Conservation (phyloP, 2,329 filamentous ascomycete species). For the Aspergillus phoenicis region DNA sequence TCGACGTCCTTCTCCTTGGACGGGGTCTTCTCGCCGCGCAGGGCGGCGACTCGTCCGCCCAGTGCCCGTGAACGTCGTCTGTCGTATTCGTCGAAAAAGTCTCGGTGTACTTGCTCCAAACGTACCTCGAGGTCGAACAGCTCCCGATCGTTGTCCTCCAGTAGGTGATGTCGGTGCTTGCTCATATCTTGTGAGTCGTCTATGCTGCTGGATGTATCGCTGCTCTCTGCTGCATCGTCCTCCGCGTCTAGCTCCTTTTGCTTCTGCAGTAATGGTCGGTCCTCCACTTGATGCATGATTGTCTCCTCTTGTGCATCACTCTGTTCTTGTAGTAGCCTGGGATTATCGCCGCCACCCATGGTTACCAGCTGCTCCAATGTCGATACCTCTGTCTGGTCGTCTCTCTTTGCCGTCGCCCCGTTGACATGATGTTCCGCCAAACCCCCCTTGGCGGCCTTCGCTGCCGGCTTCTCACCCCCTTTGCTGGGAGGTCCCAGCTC, state of each 20-base stretch:
- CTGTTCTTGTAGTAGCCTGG: constrained; percentile 70
- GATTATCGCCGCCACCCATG: constrained; percentile 72
- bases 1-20: constrained; percentile 50
- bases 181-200: constrained; percentile 43
- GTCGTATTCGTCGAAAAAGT: constrained; percentile 85
- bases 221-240: constrained; percentile 65
- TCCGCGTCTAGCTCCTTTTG: constrained; percentile 89
- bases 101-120: constrained; percentile 71
- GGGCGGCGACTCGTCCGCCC: constrained; percentile 52
- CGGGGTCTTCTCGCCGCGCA: constrained; percentile 52
- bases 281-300: constrained; percentile 83
- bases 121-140: constrained; percentile 75
- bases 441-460: constrained; percentile 28
- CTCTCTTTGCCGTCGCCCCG: constrained; percentile 31
- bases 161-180: constrained; percentile 68
- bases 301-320: constrained; percentile 82
- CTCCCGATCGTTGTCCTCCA: constrained; percentile 87
- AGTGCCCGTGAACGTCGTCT: constrained; percentile 47
- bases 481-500: constrained; percentile 54
- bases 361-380: constrained; percentile 75
- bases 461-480: constrained; percentile 25
- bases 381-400: constrained; percentile 46
- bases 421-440: constrained; percentile 35
- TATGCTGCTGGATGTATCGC: constrained; percentile 47
- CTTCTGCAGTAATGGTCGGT: constrained; percentile 85